These are phyloP conservation scores for Spergularia bocconei DNA, from an alignment of 148 eudicot genomes.

Conservation along the genomic window DNA sequence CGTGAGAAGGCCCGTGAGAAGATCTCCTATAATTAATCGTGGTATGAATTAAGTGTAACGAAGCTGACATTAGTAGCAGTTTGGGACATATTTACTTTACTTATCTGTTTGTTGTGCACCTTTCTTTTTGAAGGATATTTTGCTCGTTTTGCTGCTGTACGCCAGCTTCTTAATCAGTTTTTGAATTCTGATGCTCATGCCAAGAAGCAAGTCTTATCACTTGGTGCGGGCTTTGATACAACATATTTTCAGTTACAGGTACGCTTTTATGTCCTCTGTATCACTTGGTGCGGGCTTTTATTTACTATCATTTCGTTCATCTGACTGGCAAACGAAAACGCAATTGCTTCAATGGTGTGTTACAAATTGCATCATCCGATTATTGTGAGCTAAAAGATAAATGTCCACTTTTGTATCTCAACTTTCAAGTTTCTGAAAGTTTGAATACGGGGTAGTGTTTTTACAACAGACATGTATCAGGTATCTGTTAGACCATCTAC, in stretches of 20 bases:
- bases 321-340: too few relatives aligned
- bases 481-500: neutral
- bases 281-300: too few relatives aligned
- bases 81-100: neutral
- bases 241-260: slow-evolving; percentile 97
- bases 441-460: too few relatives aligned
- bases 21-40: slow-evolving; percentile 98
- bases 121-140: slow-evolving; percentile 63
- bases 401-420: too few relatives aligned
- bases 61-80: neutral
- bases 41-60: slow-evolving; percentile 45
- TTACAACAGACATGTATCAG: too few relatives aligned
- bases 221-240: slow-evolving; percentile 98
- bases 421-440: too few relatives aligned
- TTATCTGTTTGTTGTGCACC: neutral
- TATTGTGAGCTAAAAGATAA: too few relatives aligned
- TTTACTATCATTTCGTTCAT: too few relatives aligned
- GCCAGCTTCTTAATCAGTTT: slow-evolving; percentile 80
- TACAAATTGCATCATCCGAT: too few relatives aligned
- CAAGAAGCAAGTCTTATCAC: slow-evolving; percentile 89
- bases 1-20: slow-evolving; percentile 84
- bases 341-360: too few relatives aligned
- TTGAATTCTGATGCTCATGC: slow-evolving; percentile 47
- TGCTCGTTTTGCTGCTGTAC: slow-evolving; percentile 89
- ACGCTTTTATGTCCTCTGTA: neutral